phyloP scores from a whole-genome alignment of 768 basidiomycete genomes.

The Lentinula raphanica region DNA sequence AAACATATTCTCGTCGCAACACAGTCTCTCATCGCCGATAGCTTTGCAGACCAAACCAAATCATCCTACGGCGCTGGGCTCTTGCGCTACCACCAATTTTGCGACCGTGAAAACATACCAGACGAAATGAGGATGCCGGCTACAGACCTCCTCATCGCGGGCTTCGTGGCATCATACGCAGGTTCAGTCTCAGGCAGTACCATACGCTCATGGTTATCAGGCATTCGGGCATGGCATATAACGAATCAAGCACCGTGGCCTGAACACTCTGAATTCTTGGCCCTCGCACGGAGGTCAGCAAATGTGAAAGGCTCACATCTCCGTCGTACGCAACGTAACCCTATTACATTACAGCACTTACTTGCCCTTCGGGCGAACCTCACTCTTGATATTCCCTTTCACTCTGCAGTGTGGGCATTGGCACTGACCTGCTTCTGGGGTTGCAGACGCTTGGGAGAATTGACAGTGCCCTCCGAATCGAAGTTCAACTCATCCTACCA shows the following conservation, averaged over 20 bases:
- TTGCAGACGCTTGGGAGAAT: conserved; percentile 25
- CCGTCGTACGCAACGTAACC: conserved; percentile 18
- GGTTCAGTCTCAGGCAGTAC: conserved; percentile 15
- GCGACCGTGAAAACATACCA: conserved; percentile 21
- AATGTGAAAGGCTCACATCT: conserved; percentile 17
- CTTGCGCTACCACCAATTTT: conserved; percentile 27
- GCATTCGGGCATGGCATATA: conserved; percentile 32
- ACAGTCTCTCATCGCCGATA: conserved; percentile 1
- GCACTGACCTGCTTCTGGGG: conserved; percentile 30
- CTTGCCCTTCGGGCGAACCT: conserved; percentile 16
- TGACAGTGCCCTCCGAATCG: conserved; percentile 13
- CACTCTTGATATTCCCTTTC: conserved; percentile 18
- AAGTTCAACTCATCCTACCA: conserved; percentile 14
- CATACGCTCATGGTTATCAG: conserved; percentile 29
- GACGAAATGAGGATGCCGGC: conserved; percentile 26
- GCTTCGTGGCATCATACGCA: conserved; percentile 19
- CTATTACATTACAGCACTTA: conserved; percentile 31
- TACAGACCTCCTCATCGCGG: conserved; percentile 19
- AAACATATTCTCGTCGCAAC: neutral
- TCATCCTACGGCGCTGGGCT: conserved; percentile 27
- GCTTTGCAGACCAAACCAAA: conserved; percentile 11
- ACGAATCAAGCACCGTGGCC: conserved; percentile 30
- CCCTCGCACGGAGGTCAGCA: conserved; percentile 12
- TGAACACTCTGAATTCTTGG: conserved; percentile 19
- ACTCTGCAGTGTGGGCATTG: conserved; percentile 31